phyloP scores from a whole-genome alignment of 805 yeast species.

The Metschnikowia aberdeeniae region DNA sequence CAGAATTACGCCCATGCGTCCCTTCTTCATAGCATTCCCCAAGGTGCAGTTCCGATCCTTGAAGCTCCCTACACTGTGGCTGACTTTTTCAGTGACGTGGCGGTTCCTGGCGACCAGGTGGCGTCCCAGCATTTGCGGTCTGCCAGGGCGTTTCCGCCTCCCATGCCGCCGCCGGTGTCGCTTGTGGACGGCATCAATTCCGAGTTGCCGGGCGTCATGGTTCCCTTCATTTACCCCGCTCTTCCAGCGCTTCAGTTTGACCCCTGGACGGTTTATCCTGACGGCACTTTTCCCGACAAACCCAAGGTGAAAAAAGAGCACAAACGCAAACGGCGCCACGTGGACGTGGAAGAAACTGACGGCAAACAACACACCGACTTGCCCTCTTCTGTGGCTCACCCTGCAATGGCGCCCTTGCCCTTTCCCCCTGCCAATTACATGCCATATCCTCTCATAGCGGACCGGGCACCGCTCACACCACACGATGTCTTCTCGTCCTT shows the following conservation, averaged over 20 bases:
- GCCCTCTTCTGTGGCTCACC: neutral
- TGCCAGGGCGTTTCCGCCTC: slow-evolving; percentile 34
- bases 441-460: slow-evolving; percentile 42
- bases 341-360: neutral
- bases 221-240: slow-evolving; percentile 43
- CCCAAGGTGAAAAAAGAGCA: no score
- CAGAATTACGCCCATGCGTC: slow-evolving; percentile 11
- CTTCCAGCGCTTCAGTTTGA: slow-evolving; percentile 29
- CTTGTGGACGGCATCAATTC: neutral
- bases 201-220: slow-evolving; percentile 30
- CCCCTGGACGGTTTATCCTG: slow-evolving; percentile 9
- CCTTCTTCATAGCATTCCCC: slow-evolving; percentile 34
- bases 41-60: slow-evolving; percentile 34
- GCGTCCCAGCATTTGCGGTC: slow-evolving; percentile 22
- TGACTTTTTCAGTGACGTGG: slow-evolving; percentile 37
- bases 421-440: slow-evolving; percentile 43
- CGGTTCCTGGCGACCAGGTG: slow-evolving; percentile 13
- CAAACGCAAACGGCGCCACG: no score
- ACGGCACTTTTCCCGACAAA: neutral
- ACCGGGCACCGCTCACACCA: slow-evolving; percentile 32
- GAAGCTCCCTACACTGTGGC: slow-evolving; percentile 24
- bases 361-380: neutral
- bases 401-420: slow-evolving; percentile 37
- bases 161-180: slow-evolving; percentile 29
- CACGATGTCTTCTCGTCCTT: slow-evolving; percentile 33